These are phyloP conservation scores for Acmispon strigosus DNA, from an alignment of 306 rosid species.

Conservation along the genomic window DNA sequence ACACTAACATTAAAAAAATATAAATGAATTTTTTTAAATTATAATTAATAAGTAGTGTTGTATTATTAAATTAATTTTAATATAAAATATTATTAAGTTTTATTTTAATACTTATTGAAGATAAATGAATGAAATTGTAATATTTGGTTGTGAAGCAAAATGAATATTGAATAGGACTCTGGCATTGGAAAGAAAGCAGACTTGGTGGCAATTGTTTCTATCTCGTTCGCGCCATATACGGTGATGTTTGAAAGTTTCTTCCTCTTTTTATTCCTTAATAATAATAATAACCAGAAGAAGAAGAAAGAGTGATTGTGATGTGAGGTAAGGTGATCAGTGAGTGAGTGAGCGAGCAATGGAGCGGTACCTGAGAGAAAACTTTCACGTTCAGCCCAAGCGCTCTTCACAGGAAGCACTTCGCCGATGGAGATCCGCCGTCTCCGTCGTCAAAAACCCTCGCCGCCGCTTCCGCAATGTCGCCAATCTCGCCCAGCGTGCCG, in stretches of 20 bases:
- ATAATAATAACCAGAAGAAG: background rate
- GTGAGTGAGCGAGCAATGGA: slow-evolving; percentile 30
- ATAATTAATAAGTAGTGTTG: too few relatives aligned
- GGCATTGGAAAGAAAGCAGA: too few relatives aligned
- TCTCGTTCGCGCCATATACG: background rate
- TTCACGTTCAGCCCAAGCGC: slow-evolving; percentile 50
- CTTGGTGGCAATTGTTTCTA: too few relatives aligned
- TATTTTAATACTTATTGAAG: too few relatives aligned
- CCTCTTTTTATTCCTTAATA: background rate
- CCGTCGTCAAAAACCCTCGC: slow-evolving; percentile 81
- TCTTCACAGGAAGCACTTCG: slow-evolving; percentile 50
- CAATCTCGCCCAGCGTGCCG: slow-evolving; percentile 80
- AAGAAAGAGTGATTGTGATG: slow-evolving; percentile 1
- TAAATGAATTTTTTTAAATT: too few relatives aligned
- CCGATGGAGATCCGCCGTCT: slow-evolving; percentile 85
- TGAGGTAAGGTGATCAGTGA: background rate
- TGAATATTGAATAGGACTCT: too few relatives aligned
- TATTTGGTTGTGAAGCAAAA: too few relatives aligned
- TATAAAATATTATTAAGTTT: too few relatives aligned
- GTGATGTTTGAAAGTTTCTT: slow-evolving; percentile 27
- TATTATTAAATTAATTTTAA: too few relatives aligned
- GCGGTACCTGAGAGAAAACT: slow-evolving; percentile 64
- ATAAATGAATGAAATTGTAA: too few relatives aligned
- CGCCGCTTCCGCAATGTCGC: slow-evolving; percentile 94
- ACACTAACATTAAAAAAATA: too few relatives aligned